Percentiles rank a stretch among this genome's conserved stretches.
These are phyloP conservation scores for Chaetomium cochliodes DNA, from an alignment of 495 filamentous ascomycete genomes.

Conservation along the genomic window DNA sequence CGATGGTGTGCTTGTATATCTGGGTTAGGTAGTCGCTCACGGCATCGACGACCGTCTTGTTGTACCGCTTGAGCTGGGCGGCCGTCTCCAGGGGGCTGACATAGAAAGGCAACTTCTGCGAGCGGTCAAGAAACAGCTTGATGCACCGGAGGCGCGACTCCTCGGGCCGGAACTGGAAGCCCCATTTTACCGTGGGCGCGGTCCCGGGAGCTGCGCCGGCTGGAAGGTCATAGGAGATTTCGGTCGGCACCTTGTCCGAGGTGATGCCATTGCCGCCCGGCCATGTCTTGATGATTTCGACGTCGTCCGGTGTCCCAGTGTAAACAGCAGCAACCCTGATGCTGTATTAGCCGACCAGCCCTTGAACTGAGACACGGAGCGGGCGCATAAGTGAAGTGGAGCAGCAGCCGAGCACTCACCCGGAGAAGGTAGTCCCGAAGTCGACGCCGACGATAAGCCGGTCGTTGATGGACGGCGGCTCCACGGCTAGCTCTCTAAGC, in stretches of 20 bases:
- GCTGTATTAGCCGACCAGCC: neutral
- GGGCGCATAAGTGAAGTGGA: neutral
- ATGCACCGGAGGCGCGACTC: slow-evolving; percentile 73
- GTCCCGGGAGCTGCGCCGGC: slow-evolving; percentile 37
- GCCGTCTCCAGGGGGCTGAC: slow-evolving; percentile 73
- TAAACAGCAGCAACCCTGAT: slow-evolving; percentile 70
- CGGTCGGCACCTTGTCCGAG: slow-evolving; percentile 66
- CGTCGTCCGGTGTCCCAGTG: slow-evolving; percentile 70
- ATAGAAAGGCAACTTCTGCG: slow-evolving; percentile 73
- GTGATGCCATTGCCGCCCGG: slow-evolving; percentile 72
- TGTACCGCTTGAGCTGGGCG: slow-evolving; percentile 64
- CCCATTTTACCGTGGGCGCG: slow-evolving; percentile 59
- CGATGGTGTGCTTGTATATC: slow-evolving; percentile 70
- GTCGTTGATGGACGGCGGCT: slow-evolving; percentile 48
- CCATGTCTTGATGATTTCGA: slow-evolving; percentile 81
- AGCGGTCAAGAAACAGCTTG: slow-evolving; percentile 75
- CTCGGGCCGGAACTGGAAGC: slow-evolving; percentile 74
- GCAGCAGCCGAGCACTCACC: slow-evolving; percentile 43
- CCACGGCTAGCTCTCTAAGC: slow-evolving; percentile 51
- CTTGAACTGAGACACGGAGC: neutral
- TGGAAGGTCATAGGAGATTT: slow-evolving; percentile 56
- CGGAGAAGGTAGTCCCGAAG: slow-evolving; percentile 70
- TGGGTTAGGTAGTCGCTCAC: slow-evolving; percentile 68
- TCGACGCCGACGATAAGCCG: slow-evolving; percentile 65
- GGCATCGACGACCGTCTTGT: slow-evolving; percentile 59